Base-by-base conservation (phyloP, 306 rosid species). In the Citrullus colocynthis region DNA sequence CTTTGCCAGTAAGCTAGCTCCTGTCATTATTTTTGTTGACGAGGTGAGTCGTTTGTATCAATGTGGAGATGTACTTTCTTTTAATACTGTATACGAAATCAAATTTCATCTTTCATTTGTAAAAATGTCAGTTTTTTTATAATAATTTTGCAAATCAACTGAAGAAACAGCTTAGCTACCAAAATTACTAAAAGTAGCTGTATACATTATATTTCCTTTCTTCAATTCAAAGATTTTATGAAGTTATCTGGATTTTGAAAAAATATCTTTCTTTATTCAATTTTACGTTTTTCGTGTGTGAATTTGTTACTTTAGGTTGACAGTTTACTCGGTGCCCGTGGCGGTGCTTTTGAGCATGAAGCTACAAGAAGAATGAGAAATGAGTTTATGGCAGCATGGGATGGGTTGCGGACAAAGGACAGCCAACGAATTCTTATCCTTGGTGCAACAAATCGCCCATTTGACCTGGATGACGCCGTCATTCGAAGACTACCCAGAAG, bases 311-410 rank as follows among this genome's bases (percentile, higher is more conserved):
- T 44, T 58, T 81, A 95, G 99, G 91, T 95, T 82, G 99, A 95
- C 88, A 92, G 97, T 89, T 88, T 95, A 84, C 99, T 95, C 78
- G 99, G 99, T 77, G 99, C 99, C 56, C 93, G 99, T 78, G 99
- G 99, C 72, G 99, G 99, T 80, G 84, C 97, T 82, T 90, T 86
- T 82, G 99, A 95, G 84, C 99, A 95, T 77, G 97, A 95, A 81
- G 99, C 99, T 67, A 92, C 99, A 77, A 89, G 99, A 84, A 90
- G 99, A 88, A 95, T 95, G 99, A 92, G 97, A 88, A 95, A 95
- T 7, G 97, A 95, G 87, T 95, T 95, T 83, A 95, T 95, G 99
- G 97, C 99, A 58, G 99, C 99, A 72, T 95, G 99, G 99, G 97
- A 95, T 67, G 99, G 99, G 83, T 87, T 95, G 87, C 89, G 97